Evolutionary conservation across 2,329 filamentous ascomycete genomes (phyloP), one percentile per base, ranked within the genome.

Genomic region (Exophiala dermatitidis): DNA sequence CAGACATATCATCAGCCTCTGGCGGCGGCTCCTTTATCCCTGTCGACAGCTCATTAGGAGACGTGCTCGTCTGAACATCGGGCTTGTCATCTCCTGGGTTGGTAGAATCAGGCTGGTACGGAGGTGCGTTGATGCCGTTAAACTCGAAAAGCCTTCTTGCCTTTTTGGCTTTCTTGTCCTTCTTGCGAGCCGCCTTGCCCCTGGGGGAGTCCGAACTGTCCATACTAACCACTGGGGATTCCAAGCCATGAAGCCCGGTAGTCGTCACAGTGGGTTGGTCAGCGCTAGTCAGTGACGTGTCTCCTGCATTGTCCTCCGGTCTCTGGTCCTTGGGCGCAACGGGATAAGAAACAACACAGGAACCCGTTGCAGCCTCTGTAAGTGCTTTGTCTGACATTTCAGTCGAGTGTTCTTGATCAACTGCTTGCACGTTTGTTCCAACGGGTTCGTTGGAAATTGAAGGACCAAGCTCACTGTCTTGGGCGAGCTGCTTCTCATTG

Each of bases 91-190:
- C 29, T 26, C 44, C 51, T 12, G 38, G 42, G 32, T 54, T 50
- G 9, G 33, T 29, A 32, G 44, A 38, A 10, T 32, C 41, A 19
- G 32, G 30, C 42, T 40, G 42, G n/a, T 29, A 37, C 19, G 31
- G 9, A n/a, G 50, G 30, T 8, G n/a, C 29, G 40, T 51, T 53
- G 9, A 37, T 50, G 3, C 53, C 56, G 29, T 50, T 52, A 33
- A 46, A 54, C 42, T 54, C 52, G 42, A 53, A 53, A 9, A 48
- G 31, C 26, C 54, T 46, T 5, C 54, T 33, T 40, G 50, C 47
- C 34, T 54, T 54, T 48, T 52, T 56, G 12, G 40, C 43, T 41
- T 56, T 60, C 47, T 56, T 58, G 29, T 53, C 47, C 10, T 45
- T 44, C 26, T 33, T 45, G 38, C 28, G 34, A 5, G 5, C 19